phyloP scores from a whole-genome alignment of 2,329 filamentous ascomycete genomes.

The Sphaerulina vaccinii region DNA sequence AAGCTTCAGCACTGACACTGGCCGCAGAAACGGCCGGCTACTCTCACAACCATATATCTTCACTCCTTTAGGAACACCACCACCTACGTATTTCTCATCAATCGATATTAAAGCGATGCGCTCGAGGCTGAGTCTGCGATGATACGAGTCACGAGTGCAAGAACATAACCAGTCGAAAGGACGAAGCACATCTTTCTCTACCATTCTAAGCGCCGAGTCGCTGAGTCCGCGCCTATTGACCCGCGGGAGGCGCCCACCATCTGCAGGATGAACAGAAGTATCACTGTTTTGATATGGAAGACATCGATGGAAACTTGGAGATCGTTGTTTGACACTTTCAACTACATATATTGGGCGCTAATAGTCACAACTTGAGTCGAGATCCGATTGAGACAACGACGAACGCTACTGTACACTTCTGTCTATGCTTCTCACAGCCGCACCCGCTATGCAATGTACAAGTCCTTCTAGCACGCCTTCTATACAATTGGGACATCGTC shows the following conservation, averaged over 20 bases:
- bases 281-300: neutral
- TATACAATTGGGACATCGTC: neutral
- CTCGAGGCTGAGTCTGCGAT: neutral
- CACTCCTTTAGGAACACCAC: neutral
- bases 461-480: neutral
- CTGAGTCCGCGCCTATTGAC: constrained; percentile 1
- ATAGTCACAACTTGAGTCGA: neutral
- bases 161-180: constrained; percentile 1
- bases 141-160: neutral
- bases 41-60: neutral
- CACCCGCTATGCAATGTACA: constrained; percentile 13
- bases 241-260: constrained; percentile 5
- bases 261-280: neutral
- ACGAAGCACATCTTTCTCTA: neutral
- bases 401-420: constrained; percentile 16
- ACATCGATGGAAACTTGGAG: neutral
- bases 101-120: neutral
- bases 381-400: constrained; percentile 19
- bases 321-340: neutral
- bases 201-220: constrained; percentile 6
- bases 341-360: neutral
- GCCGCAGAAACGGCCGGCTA: neutral
- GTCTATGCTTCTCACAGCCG: neutral
- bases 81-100: neutral
- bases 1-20: neutral